Base-by-base conservation (phyloP, 129 eudicot species). In the Centella asiatica region DNA sequence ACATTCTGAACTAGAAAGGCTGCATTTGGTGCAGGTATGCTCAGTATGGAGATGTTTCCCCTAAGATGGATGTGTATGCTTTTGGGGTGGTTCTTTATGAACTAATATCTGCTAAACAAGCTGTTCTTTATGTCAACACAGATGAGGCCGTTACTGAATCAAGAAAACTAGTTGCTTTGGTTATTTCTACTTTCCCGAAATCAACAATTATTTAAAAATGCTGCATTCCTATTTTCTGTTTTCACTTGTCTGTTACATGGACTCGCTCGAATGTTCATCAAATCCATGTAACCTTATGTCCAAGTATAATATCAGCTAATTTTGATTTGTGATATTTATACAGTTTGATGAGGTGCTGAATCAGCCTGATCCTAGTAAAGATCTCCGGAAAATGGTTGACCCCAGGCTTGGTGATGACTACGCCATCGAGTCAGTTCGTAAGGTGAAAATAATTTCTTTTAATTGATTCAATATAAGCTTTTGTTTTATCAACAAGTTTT, bases 81-180 rank as follows among this genome's bases (percentile, higher is more conserved):
- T 92, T 92, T 23, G 98, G 98, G n/a, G 98, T 92, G 31, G 95
- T 92, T 52, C 75, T 92, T 33, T 92, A 57, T 53, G 95, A 92
- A 68, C 75, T 92, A 33, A 81, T 92, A 72, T 87, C 98, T 0
- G 98, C 85, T 10, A 87, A 78, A 72, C 82, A 84, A 79, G 98
- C 98, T 51, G 70, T 92, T n/a, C n/a, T n/a, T n/a, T n/a, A n/a
- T 2, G 78, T 87, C 59, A 87, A 67, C 82, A 63, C 78, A 29
- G 76, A 31, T 66, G 95, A 74, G 50, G 31, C 17, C 1, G 50
- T 60, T 34, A 56, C 71, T 7, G 95, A 80, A 72, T 66, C 95
- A 40, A 71, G 68, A 71, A 92, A 84, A 45, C 90, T 92, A 36
- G 94, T 84, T 62, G 77, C 77, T 63, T 63, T 92, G 98, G 98